Conservation (phyloP, 768 basidiomycete genomes). For the Phylloporus rhodoxanthus region DNA sequence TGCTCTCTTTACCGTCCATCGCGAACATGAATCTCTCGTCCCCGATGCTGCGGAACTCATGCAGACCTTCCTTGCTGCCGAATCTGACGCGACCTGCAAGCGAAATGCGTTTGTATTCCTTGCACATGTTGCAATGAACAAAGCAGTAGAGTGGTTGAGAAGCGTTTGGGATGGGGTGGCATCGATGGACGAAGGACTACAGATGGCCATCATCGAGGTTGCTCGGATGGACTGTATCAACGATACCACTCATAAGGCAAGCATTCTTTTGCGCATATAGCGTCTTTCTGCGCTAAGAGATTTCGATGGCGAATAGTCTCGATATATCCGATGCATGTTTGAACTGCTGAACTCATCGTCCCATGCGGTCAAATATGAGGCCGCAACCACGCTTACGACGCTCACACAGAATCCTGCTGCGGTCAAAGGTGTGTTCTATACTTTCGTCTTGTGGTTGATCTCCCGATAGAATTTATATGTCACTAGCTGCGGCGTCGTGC, state of each 20-base stretch:
- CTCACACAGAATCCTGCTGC: conserved; percentile 95
- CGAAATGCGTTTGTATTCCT: conserved; percentile 97
- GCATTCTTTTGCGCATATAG: conserved; percentile 21
- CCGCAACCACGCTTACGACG: conserved; percentile 88
- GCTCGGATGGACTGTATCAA: conserved; percentile 83
- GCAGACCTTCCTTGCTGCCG: conserved; percentile 92
- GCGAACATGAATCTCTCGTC: conserved; percentile 89
- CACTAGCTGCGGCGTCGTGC: conserved; percentile 76
- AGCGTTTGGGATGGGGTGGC: conserved; percentile 80
- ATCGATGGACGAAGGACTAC: conserved; percentile 82
- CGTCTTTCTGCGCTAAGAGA: not conserved
- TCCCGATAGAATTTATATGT: conserved; percentile 1
- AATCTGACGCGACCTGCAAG: conserved; percentile 93
- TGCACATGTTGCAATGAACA: conserved; percentile 76
- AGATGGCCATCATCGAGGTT: conserved; percentile 94
- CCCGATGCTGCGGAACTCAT: conserved; percentile 96
- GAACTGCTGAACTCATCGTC: conserved; percentile 86
- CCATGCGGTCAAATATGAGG: conserved; percentile 95
- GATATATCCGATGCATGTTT: conserved; percentile 91
- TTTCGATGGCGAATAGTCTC: conserved; percentile 44
- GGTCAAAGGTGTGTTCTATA: conserved; percentile 65
- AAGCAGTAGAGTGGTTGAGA: conserved; percentile 88
- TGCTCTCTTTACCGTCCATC: conserved; percentile 90
- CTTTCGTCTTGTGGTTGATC: not conserved
- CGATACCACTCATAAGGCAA: conserved; percentile 76